Evolutionary conservation across 768 basidiomycete species (phyloP).

Genomic region (Xerocomus brunneocitrinus): DNA sequence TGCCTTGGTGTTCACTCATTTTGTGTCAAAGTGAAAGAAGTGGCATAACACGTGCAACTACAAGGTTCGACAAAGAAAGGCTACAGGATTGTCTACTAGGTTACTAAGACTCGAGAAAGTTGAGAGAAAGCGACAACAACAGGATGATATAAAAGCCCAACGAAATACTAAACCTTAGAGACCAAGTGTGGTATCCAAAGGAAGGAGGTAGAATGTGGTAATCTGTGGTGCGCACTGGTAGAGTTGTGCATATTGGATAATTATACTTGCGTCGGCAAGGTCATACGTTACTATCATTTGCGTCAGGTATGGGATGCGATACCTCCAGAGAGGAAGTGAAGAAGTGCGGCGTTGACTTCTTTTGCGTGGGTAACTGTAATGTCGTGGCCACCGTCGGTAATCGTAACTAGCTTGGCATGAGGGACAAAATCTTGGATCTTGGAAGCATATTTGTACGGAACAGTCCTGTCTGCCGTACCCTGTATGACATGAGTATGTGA

Average conservation of each 20-base stretch:
- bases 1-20: slow-evolving; percentile 7
- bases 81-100: slow-evolving; percentile 12
- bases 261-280: background rate
- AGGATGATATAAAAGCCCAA: background rate
- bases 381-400: slow-evolving; percentile 28
- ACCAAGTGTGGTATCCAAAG: slow-evolving; percentile 4
- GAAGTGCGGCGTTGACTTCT: slow-evolving; percentile 27
- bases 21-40: background rate
- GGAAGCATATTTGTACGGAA: slow-evolving; percentile 30
- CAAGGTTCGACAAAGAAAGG: background rate
- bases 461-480: slow-evolving; percentile 33
- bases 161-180: background rate
- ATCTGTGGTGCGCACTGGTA: background rate
- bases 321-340: slow-evolving; percentile 24
- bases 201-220: slow-evolving; percentile 5
- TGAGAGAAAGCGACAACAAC: slow-evolving; percentile 4
- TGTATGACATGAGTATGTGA: slow-evolving; percentile 5
- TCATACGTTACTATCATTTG: background rate
- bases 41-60: background rate
- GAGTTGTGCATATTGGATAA: background rate
- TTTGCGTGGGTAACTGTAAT: slow-evolving; percentile 30
- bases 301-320: background rate
- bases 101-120: too few species aligned
- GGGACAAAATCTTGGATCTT: slow-evolving; percentile 30
- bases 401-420: slow-evolving; percentile 27